Evolutionary conservation across 805 yeast genomes (phyloP).

Genomic region (Cyberlindnera mrakii): DNA sequence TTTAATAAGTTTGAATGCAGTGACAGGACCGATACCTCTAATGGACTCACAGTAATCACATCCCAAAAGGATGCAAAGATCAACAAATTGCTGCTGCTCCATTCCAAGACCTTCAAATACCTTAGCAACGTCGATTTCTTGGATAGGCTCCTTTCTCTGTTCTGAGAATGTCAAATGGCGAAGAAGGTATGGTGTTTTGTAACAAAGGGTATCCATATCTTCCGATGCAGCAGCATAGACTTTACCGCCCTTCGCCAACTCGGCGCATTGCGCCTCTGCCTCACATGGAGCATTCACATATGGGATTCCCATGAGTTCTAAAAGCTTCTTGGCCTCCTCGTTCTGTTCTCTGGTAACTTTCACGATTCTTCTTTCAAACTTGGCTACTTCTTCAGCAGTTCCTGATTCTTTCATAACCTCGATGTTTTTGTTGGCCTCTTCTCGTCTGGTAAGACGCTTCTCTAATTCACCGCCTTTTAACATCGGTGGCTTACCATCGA

Average conservation of each 20-base stretch:
- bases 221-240: slow-evolving; percentile 97
- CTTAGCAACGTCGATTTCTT: slow-evolving; percentile 63
- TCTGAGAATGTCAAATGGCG: slow-evolving; percentile 93
- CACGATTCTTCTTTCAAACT: slow-evolving; percentile 82
- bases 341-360: slow-evolving; percentile 86
- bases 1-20: slow-evolving; percentile 81
- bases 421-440: slow-evolving; percentile 72
- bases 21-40: slow-evolving; percentile 92
- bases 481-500: slow-evolving; percentile 97
- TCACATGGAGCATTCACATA: slow-evolving; percentile 92
- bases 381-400: slow-evolving; percentile 66
- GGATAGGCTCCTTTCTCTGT: slow-evolving; percentile 86
- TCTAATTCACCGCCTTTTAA: slow-evolving; percentile 89
- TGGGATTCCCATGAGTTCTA: slow-evolving; percentile 92
- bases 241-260: slow-evolving; percentile 78
- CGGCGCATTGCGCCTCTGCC: slow-evolving; percentile 99
- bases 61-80: slow-evolving; percentile 87
- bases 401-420: slow-evolving; percentile 77
- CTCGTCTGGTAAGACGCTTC: slow-evolving; percentile 74
- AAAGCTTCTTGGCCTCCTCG: slow-evolving; percentile 81
- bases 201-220: slow-evolving; percentile 97
- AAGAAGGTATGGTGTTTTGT: slow-evolving; percentile 74
- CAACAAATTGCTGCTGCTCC: slow-evolving; percentile 71
- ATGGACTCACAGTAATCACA: slow-evolving; percentile 97
- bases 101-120: slow-evolving; percentile 77